These are phyloP conservation scores for Monosporozyma yasuniensis DNA, from an alignment of 805 yeast species.

Conservation along the genomic window DNA sequence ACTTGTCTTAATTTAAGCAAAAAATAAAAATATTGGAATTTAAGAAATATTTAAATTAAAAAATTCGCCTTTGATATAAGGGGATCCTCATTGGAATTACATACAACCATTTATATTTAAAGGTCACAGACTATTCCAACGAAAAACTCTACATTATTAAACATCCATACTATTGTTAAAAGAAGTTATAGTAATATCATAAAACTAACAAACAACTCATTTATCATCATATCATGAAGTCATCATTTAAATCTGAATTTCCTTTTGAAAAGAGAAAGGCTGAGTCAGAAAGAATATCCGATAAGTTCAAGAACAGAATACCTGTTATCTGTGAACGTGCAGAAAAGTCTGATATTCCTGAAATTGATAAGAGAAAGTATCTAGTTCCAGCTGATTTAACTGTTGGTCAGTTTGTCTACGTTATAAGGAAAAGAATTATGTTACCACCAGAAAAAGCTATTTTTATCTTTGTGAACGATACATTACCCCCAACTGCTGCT, in stretches of 20 bases:
- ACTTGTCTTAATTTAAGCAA: background rate
- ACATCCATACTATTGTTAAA: background rate
- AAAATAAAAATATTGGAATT: background rate
- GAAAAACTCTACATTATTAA: too few species aligned
- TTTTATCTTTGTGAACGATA: slow-evolving; percentile 92
- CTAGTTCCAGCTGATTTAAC: slow-evolving; percentile 93
- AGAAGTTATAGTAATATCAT: slow-evolving; percentile 2
- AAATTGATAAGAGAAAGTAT: slow-evolving; percentile 94
- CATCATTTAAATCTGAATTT: slow-evolving; percentile 49
- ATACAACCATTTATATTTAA: background rate
- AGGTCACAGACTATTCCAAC: background rate
- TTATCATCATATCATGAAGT: slow-evolving; percentile 19
- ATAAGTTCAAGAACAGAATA: slow-evolving; percentile 82
- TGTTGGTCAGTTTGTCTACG: slow-evolving; percentile 97
- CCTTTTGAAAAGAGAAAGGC: slow-evolving; percentile 93
- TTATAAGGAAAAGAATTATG: slow-evolving; percentile 90
- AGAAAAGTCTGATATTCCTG: slow-evolving; percentile 91
- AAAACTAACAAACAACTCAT: background rate
- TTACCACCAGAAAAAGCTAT: slow-evolving; percentile 97
- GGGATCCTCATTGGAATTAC: background rate
- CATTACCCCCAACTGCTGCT: slow-evolving; percentile 96
- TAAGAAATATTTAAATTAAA: background rate
- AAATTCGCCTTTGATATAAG: background rate
- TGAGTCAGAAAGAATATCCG: slow-evolving; percentile 83
- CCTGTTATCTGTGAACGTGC: slow-evolving; percentile 97